phyloP scores from a whole-genome alignment of 108 stramenopile genomes.

The Fragilaria radians region DNA sequence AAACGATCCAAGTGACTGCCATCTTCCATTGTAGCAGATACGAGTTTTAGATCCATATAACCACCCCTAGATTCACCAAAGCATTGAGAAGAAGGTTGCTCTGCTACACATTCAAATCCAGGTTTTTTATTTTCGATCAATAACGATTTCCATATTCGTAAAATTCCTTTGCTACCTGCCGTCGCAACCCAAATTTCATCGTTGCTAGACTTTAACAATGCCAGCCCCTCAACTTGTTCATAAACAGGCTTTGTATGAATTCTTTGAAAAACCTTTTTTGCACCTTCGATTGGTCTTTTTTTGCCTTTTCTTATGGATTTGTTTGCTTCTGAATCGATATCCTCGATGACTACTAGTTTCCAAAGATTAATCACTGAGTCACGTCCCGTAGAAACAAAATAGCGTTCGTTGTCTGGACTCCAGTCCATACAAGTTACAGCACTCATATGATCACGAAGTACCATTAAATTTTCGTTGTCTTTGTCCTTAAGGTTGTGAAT shows the following conservation, averaged over 20 bases:
- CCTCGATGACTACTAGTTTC: constrained; percentile 54
- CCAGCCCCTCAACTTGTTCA: constrained; percentile 80
- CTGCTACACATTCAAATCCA: constrained; percentile 31
- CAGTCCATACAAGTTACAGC: constrained; percentile 81
- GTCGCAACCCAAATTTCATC: constrained; percentile 54
- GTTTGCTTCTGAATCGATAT: constrained; percentile 25
- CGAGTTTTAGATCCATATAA: constrained; percentile 33
- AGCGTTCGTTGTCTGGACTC: constrained; percentile 27
- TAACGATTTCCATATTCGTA: constrained; percentile 58
- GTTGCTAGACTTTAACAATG: constrained; percentile 25
- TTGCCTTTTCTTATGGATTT: constrained; percentile 31
- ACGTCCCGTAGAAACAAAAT: constrained; percentile 67
- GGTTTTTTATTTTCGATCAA: constrained; percentile 10
- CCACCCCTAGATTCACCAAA: constrained; percentile 80
- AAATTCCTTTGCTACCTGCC: constrained; percentile 69
- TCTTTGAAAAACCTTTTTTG: constrained; percentile 35
- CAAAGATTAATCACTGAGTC: constrained; percentile 84
- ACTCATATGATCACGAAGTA: constrained; percentile 82
- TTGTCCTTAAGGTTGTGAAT: constrained; percentile 67
- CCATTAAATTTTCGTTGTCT: constrained; percentile 37
- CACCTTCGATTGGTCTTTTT: constrained; percentile 4
- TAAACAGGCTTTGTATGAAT: constrained; percentile 74
- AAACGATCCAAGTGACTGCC: constrained; percentile 21
- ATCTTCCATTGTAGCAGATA: constrained; percentile 8
- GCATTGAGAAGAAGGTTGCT: constrained; percentile 42